Conservation (phyloP, 2,329 filamentous ascomycete genomes). For the Microdochium nivale region DNA sequence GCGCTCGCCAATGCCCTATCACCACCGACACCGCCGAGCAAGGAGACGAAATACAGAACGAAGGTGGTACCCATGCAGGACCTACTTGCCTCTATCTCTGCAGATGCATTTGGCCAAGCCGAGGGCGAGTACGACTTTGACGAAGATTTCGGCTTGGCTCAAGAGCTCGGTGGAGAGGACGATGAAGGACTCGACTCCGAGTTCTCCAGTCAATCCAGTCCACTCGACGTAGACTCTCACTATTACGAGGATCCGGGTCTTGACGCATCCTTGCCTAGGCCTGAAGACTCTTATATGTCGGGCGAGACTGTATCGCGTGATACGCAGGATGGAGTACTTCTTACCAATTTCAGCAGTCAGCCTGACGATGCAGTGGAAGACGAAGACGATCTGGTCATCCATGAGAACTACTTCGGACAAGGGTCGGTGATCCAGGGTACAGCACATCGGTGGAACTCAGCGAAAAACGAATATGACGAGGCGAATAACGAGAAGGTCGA, state of each 20-base stretch:
- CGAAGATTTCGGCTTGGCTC: slow-evolving; percentile 50
- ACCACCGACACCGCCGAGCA: slow-evolving; percentile 75
- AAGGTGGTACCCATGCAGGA: slow-evolving; percentile 80
- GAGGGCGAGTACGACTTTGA: slow-evolving; percentile 56
- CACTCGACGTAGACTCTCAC: slow-evolving; percentile 31
- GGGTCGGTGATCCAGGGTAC: slow-evolving; percentile 52
- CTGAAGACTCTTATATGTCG: slow-evolving; percentile 25
- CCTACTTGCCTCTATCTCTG: slow-evolving; percentile 82
- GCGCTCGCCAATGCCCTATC: slow-evolving; percentile 69
- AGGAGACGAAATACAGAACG: slow-evolving; percentile 78
- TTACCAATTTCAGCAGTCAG: slow-evolving; percentile 30
- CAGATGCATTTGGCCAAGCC: slow-evolving; percentile 65
- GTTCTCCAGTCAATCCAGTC: slow-evolving; percentile 21
- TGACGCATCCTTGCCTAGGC: slow-evolving; percentile 40
- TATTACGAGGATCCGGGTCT: slow-evolving; percentile 36
- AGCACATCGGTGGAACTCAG: slow-evolving; percentile 74
- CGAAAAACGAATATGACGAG: slow-evolving; percentile 63
- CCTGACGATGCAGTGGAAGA: slow-evolving; percentile 36
- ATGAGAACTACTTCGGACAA: slow-evolving; percentile 69
- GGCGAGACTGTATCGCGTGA: slow-evolving; percentile 31
- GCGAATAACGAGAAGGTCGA: slow-evolving; percentile 52
- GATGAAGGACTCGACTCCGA: slow-evolving; percentile 27
- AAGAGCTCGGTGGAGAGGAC: slow-evolving; percentile 35
- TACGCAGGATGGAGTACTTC: slow-evolving; percentile 34
- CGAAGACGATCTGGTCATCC: slow-evolving; percentile 58